Evolutionary conservation across 2,329 filamentous ascomycete genomes (phyloP), one percentile per base, ranked within the genome.

Genomic region (Endoconidiophora polonica): DNA sequence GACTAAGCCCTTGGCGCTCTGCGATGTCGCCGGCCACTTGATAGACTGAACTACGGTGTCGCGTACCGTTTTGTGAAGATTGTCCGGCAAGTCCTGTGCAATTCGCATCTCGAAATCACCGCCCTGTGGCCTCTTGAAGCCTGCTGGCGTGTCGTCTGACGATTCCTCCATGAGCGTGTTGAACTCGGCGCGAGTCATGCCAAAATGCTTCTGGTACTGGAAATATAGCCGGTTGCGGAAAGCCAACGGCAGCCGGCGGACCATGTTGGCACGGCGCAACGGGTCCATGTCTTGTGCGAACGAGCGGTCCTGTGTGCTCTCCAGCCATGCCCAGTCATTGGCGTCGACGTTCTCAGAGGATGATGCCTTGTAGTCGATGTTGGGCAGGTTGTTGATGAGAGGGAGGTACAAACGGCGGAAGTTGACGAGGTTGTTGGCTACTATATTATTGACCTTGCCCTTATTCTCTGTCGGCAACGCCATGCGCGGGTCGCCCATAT

Each of bases 401-500:
- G 90, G 90, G 9, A 83, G 81, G 62, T 98, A 98, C 0, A 98
- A 74, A 3, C 86, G 79, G 33, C 91, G 79, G 70, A 98, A 98
- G 62, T 94, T 88, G 37, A 83, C 70, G 61, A 95, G 77, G 64
- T 98, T 94, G 60, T 93, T 81, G 44, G 79, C 79, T 26, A 98
- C 91, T 58, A 98, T 98, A 63, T 96, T 96, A 58, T 77, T 74
- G 18, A 98, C 86, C 65, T 98, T 98, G 60, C 79, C 79, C 29
- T 86, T 87, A 60, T 96, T 86, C 63, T 98, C 91, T 1, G 86
- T 86, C 2, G 85, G 83, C 40, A 95, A 73, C 1, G 79, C 71
- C 91, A 98, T 98, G 55, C 91, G 84, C n/a, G 88, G 86, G 60
- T 98, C 91, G 33, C 91, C 91, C 57, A 94, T 77, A 63, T 98